Base-by-base conservation (phyloP, 2,329 filamentous ascomycete genomes). In the Kalmusia sp. region DNA sequence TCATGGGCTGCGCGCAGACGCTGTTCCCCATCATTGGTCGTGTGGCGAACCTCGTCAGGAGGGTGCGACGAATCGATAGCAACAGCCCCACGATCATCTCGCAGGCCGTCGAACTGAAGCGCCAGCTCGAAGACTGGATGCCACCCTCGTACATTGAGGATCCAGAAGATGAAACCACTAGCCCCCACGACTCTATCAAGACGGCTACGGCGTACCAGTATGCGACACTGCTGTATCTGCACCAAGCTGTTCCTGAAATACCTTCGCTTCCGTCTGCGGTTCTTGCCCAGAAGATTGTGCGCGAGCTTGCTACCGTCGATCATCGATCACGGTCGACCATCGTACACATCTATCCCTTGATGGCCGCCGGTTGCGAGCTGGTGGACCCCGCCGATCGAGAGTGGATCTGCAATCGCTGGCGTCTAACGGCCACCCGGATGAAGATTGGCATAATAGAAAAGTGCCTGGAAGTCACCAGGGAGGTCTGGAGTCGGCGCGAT, bases 21-120 rank as follows among this genome's bases (percentile, higher is more conserved):
- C 77, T 91, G 0, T 91, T 90, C 62, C 88, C 87, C 1, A 75
- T 89, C 1, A 88, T 91, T 55, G 85, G 87, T 9, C 81, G 82
- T 17, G 86, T 87, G 19, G 87, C 87, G 3, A 84, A 84, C 54
- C 77, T 91, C 2, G 84, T 89, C n/a, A 82, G 86, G 49, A 83
- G 80, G 49, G 84, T 89, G 7, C 76, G 77, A 49, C 79, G 84
- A 27, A 82, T 79, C 34, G 75, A 74, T 1, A 78, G 75, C n/a
- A 88, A 87, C 51, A 83, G 82, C 0, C 80, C 86, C 8, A 79
- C 79, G n/a, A 80, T 87, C 33, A 83, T 89, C 46, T 83, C 82
- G 11, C 80, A 85, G 58, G 87, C 85, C 0, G 82, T 85, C 61
- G 82, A 87, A 48, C 72, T 89, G 28, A 88, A 87, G 69, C 75